Base-by-base conservation (phyloP, 352 stramenopile species). In the Saprolegnia diclina region DNA sequence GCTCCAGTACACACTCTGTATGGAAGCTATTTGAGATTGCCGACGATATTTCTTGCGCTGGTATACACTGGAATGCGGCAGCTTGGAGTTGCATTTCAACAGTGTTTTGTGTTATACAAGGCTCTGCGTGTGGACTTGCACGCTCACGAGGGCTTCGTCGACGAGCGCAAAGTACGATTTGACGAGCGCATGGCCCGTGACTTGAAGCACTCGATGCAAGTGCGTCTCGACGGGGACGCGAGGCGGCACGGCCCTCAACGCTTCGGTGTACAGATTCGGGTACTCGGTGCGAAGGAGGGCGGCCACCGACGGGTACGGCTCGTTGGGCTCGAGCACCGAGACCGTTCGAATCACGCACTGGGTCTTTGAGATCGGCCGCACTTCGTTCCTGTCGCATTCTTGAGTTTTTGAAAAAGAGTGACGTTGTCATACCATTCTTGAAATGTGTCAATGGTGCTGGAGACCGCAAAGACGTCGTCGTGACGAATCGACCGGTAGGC, bases 341-440 rank as follows among this genome's bases (percentile, higher is more conserved):
- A 54, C 24, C 2, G 46, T 54, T 54, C 46, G 46, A 29, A 54
- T 54, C 24, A 54, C 46, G 24, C 46, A 29, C n/a, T 54, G 46
- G 24, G 46, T 54, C n/a, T 54, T 54, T 54, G 52, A 59, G 19
- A 59, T 11, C 3, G 1, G 52, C 19, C 52, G 24, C 13, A 59
- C n/a, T 59, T 59, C 52, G 52, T 59, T 59, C 52, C 52, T 59
- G 5, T 5, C 2, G 29, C 5, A 59, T 59, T 9, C 35, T 16
- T 16, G 32, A 16, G 35, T n/a, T 48, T n/a, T 4, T 48, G 3
- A n/a, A 48, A 48, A 11, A n/a, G 3, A 11, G 18, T 48, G 42
- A 14, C 2, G 42, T 45, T 57, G 22, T 7, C 16, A 7, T 59
- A 59, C 52, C 52, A 59, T 40, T 59, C 52, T 59, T 59, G 52